Evolutionary conservation across 1,139 yeast species (phyloP), one percentile per base, ranked within the genome.

Genomic region (Protomyces pachydermus): DNA sequence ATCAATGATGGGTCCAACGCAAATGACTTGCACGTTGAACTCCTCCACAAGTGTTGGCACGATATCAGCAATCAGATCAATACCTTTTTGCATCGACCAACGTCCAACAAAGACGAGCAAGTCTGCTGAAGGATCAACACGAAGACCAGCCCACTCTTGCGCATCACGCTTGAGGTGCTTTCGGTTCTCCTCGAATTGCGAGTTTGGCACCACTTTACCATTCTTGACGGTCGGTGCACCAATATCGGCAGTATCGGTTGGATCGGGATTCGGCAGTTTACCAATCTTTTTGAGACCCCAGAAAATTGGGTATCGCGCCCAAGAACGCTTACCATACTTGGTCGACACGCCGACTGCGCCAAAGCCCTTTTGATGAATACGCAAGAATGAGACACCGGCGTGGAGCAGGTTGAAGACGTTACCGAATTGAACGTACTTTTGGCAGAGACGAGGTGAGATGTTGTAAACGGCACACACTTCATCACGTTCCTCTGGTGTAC

Each of bases 11-110:
- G 67, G 67, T n/a, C 67, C 67, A 25, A 65, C 62, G 16, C 58
- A 45, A 56, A 65, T 62, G 56, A 65, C 35, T 46, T 65, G 67
- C 8, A 61, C 65, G 28, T 65, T 65, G 54, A 54, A 57, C 14
- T 65, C 64, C 6, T 57, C 54, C 23, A 65, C 53, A 5, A 65
- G 38, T n/a, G 65, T 57, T 12, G 67, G 67, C 50, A 60, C 63
- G 12, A 65, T 48, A 34, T 65, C 67, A 10, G 67, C 67, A 57
- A 65, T 65, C 42, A 65, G 39, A 48, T 65, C 67, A 25, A 65
- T 62, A 28, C 67, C 67, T 55, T 65, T 65, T 18, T 65, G 67
- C 60, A 61, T 57, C 20, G 67, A 65, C 67, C 67, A 65, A 38
- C 67, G 62, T n/a, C 67, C 67, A 14, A 65, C 67, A 23, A 65